A percentile compares a stretch with the other conserved stretches of the same genome.
Evolutionary conservation across 2,329 filamentous ascomycete genomes (phyloP).

Genomic region (Talaromyces sp.): DNA sequence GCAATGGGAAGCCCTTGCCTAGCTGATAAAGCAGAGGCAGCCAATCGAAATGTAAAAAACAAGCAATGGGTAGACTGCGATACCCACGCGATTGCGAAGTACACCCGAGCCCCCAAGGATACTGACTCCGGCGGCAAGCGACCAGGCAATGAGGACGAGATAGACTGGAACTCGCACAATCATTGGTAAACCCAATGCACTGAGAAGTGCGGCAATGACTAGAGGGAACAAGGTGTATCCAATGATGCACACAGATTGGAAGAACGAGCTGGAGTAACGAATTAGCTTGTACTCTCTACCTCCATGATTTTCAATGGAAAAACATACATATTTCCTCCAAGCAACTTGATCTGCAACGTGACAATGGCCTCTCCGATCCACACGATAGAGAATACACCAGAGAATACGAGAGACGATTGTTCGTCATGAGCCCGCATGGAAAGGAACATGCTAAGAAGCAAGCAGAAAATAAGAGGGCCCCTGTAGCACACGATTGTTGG

Average conservation of each 20-base stretch:
- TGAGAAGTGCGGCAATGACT: slow-evolving; percentile 86
- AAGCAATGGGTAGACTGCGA: slow-evolving; percentile 91
- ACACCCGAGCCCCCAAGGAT: slow-evolving; percentile 94
- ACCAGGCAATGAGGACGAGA: slow-evolving; percentile 83
- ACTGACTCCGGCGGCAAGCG: slow-evolving; percentile 88
- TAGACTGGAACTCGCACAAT: slow-evolving; percentile 89
- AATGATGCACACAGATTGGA: slow-evolving; percentile 96
- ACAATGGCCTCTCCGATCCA: slow-evolving; percentile 97
- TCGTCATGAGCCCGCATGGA: slow-evolving; percentile 74
- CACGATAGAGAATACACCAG: slow-evolving; percentile 91
- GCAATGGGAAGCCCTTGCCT: slow-evolving; percentile 26
- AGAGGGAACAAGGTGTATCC: slow-evolving; percentile 97
- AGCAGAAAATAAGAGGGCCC: slow-evolving; percentile 92
- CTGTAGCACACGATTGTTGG: slow-evolving; percentile 32
- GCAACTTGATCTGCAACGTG: slow-evolving; percentile 93
- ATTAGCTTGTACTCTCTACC: neutral
- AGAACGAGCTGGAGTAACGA: slow-evolving; percentile 71
- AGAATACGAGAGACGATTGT: slow-evolving; percentile 87
- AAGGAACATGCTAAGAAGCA: slow-evolving; percentile 80
- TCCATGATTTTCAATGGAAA: slow-evolving; percentile 4
- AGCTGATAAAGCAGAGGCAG: slow-evolving; percentile 96
- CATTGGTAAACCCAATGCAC: slow-evolving; percentile 72
- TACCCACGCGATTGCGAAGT: slow-evolving; percentile 85
- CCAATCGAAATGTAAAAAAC: slow-evolving; percentile 93
- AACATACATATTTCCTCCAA: slow-evolving; percentile 94